Percentiles rank a stretch among this genome's conserved stretches.
Evolutionary conservation across 805 yeast genomes (phyloP).

Genomic region (Cyberlindnera mycetangii): DNA sequence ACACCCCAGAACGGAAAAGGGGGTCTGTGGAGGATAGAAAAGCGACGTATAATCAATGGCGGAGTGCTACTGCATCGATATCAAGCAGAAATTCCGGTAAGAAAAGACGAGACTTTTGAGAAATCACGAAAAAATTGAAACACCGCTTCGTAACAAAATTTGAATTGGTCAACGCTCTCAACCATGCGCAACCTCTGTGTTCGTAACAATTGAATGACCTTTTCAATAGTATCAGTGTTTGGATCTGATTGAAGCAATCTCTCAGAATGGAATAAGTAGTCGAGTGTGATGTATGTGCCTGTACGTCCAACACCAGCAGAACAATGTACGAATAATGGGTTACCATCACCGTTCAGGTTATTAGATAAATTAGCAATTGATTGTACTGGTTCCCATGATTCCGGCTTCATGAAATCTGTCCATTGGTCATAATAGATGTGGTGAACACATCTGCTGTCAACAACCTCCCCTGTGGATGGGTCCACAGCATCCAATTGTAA

Average conservation of each 20-base stretch:
- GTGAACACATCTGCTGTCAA: slow-evolving; percentile 37
- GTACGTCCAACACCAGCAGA: slow-evolving; percentile 98
- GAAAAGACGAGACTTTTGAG: slow-evolving; percentile 1
- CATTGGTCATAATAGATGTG: slow-evolving; percentile 79
- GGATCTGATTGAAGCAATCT: not conserved
- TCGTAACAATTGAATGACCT: slow-evolving; percentile 39
- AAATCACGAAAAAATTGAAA: slow-evolving; percentile 8
- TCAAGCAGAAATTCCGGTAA: not conserved
- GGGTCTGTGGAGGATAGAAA: not conserved
- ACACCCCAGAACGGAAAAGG: no score
- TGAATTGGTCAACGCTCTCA: slow-evolving; percentile 45
- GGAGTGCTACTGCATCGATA: slow-evolving; percentile 3
- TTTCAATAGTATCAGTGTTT: slow-evolving; percentile 36
- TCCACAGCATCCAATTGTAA: slow-evolving; percentile 23
- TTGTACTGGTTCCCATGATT: slow-evolving; percentile 34
- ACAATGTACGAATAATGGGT: slow-evolving; percentile 76
- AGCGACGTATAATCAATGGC: not conserved
- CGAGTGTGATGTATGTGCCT: slow-evolving; percentile 79
- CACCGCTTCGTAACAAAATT: slow-evolving; percentile 41
- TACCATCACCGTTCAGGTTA: slow-evolving; percentile 21
- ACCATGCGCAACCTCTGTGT: slow-evolving; percentile 48
- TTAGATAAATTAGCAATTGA: slow-evolving; percentile 30
- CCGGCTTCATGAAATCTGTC: slow-evolving; percentile 77
- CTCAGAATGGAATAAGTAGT: slow-evolving; percentile 36
- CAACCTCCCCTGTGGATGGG: slow-evolving; percentile 34